Conservation (phyloP, 2,329 filamentous ascomycete species). For the Pyrenochaeta sp. region DNA sequence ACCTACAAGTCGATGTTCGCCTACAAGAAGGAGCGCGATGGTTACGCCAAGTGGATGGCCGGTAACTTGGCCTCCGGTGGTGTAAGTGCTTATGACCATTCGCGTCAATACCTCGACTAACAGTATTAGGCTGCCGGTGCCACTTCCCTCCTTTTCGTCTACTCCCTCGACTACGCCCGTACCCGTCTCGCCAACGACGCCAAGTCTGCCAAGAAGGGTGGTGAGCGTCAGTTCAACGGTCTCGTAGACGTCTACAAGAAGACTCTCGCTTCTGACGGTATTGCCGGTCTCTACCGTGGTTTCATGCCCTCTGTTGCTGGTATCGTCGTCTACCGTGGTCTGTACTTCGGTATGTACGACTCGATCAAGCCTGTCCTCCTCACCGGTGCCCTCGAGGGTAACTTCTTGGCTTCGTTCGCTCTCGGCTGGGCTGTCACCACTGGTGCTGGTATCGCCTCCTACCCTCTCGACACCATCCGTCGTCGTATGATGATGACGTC, state of each 20-base stretch:
- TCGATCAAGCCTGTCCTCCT: constrained; percentile 99
- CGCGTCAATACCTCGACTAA: constrained; percentile 14
- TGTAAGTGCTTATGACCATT: constrained; percentile 68
- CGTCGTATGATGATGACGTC: constrained; percentile 99
- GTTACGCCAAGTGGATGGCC: constrained; percentile 98
- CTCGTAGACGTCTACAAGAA: constrained; percentile 99
- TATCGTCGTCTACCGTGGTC: constrained; percentile 99
- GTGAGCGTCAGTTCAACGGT: constrained; percentile 99
- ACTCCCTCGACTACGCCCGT: constrained; percentile 99
- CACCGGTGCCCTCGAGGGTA: constrained; percentile 88
- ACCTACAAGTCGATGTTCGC: constrained; percentile 99
- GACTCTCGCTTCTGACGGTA: constrained; percentile 98
- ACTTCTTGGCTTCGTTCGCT: constrained; percentile 99
- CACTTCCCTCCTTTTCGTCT: constrained; percentile 99
- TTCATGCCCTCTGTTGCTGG: constrained; percentile 99
- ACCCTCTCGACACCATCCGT: constrained; percentile 99
- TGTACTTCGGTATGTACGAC: constrained; percentile 99
- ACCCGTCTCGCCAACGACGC: constrained; percentile 99
- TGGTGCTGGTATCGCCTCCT: constrained; percentile 99
- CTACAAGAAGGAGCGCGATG: constrained; percentile 99
- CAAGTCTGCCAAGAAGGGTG: constrained; percentile 96
- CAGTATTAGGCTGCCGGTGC: constrained; percentile 84
- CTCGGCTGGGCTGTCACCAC: constrained; percentile 99
- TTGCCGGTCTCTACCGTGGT: constrained; percentile 99
- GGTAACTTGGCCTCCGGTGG: constrained; percentile 99